A percentile compares a stretch with the other conserved stretches of the same genome.
Evolutionary conservation across 2,329 filamentous ascomycete species (phyloP).

Genomic region (Cercospora berteroae): DNA sequence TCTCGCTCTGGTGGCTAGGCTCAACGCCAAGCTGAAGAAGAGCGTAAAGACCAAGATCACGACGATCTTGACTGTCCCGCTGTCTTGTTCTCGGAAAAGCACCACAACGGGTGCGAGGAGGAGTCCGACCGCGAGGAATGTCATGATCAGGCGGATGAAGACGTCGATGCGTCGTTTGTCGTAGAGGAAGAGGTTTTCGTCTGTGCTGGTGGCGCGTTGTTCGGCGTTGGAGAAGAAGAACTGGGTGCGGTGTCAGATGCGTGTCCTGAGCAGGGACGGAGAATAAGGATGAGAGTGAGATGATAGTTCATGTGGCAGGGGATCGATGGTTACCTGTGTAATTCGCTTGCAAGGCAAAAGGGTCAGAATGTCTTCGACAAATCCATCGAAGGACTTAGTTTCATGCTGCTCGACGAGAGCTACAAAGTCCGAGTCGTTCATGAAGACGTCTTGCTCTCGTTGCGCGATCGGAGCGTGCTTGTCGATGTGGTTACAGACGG

Average conservation of each 20-base stretch:
- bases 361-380: slow-evolving; percentile 39
- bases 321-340: slow-evolving; percentile 30
- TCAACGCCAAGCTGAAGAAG: slow-evolving; percentile 26
- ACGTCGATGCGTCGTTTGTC: slow-evolving; percentile 40
- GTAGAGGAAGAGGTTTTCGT: slow-evolving; percentile 39
- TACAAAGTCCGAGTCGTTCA: slow-evolving; percentile 42
- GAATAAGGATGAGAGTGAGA: background rate
- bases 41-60: slow-evolving; percentile 25
- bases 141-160: slow-evolving; percentile 38
- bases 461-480: slow-evolving; percentile 39
- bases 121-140: slow-evolving; percentile 27
- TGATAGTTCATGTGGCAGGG: background rate
- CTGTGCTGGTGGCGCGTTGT: slow-evolving; percentile 38
- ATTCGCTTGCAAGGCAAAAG: slow-evolving; percentile 31
- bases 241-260: slow-evolving; percentile 22
- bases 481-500: slow-evolving; percentile 39
- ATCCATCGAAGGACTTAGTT: slow-evolving; percentile 42
- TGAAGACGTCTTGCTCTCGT: slow-evolving; percentile 40
- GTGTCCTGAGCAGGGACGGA: background rate
- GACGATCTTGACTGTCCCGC: slow-evolving; percentile 20
- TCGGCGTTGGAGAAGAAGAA: slow-evolving; percentile 42
- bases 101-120: slow-evolving; percentile 28
- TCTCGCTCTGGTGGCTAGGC: slow-evolving; percentile 25
- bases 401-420: slow-evolving; percentile 41
- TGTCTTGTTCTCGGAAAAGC: slow-evolving; percentile 19